phyloP scores from a whole-genome alignment of 78 protist genomes.

The Anaeramoeba flamelloides region DNA sequence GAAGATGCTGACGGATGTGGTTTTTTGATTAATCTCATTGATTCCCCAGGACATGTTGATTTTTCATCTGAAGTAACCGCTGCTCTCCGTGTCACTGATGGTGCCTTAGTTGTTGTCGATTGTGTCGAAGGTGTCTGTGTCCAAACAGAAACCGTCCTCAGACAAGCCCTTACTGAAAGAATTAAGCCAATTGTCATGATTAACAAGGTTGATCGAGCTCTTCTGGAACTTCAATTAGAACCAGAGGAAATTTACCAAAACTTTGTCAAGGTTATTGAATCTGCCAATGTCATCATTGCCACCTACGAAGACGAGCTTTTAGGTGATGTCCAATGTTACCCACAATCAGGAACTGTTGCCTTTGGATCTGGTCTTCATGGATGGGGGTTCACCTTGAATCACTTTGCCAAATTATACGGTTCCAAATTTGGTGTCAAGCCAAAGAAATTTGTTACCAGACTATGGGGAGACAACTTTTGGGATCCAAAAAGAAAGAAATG shows the following conservation, averaged over 20 bases:
- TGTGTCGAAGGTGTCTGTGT: slow-evolving; percentile 96
- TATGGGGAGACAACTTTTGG: slow-evolving; percentile 98
- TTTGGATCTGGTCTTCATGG: slow-evolving; percentile 95
- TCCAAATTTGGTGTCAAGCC: slow-evolving; percentile 42
- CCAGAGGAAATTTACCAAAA: slow-evolving; percentile 69
- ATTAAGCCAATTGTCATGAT: slow-evolving; percentile 83
- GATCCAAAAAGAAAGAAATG: slow-evolving; percentile 74
- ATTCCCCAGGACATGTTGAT: slow-evolving; percentile 92
- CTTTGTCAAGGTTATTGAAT: slow-evolving; percentile 45
- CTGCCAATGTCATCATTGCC: slow-evolving; percentile 58
- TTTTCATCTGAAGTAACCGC: slow-evolving; percentile 88
- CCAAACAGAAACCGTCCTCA: slow-evolving; percentile 97
- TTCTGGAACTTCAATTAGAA: slow-evolving; percentile 68
- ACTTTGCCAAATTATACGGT: slow-evolving; percentile 74
- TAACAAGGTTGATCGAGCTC: slow-evolving; percentile 95
- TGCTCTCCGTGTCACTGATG: slow-evolving; percentile 99
- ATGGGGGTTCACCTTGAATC: slow-evolving; percentile 95
- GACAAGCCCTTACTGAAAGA: slow-evolving; percentile 97
- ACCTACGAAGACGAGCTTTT: slow-evolving; percentile 58
- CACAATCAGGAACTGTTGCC: slow-evolving; percentile 72
- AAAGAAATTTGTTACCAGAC: slow-evolving; percentile 53
- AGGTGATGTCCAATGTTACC: slow-evolving; percentile 74
- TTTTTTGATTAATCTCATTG: slow-evolving; percentile 89
- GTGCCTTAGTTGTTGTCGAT: slow-evolving; percentile 98
- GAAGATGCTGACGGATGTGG: slow-evolving; percentile 14